Base-by-base conservation (phyloP, 345 rosid genomes). In the Sonneratia caseolaris region DNA sequence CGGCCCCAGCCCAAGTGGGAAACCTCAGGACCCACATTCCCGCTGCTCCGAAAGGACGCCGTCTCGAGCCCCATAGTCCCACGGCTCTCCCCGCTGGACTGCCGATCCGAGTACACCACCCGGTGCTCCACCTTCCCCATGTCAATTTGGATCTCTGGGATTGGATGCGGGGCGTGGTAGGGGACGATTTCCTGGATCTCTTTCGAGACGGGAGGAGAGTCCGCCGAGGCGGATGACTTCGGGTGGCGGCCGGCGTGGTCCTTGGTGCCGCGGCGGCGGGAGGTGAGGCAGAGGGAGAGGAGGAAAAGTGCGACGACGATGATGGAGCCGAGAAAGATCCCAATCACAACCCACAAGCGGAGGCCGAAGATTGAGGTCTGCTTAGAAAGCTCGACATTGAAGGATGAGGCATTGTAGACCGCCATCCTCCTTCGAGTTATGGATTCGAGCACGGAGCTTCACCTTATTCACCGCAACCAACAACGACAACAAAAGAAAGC, bases 1-100 rank as follows among this genome's bases (percentile, higher is more conserved):
- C 96, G 78, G 37, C 98, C 97, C 98, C 98, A 94, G 35, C 98
- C 98, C 5, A 94, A 87, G 86, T 94, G 97, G 57, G 97, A 89
- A 24, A 91, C 98, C 77, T 94, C 97, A 0, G 97, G 97, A 84
- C 21, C 88, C 88, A 78, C 78, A 91, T 82, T 70, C 81, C 92
- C 66, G 86, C 77, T 5, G 83, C 92, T 69, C 85, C 81, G 27
- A 35, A 72, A 61, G 27, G 76, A 66, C 36, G 76, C 71, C 0
- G 76, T 67, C 51, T 73, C 76, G 66, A 37, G 56, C 45, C 75
- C 68, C 38, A 74, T 87, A 21, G 91, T 85, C 77, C 91, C 92
- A 71, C 92, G 83, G 65, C 95, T 88, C 86, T 89, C 97, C 61
- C 94, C 96, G 37, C 97, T 91, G 51, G 96, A 85, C 3, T 73